Conservation (phyloP, 2,329 filamentous ascomycete genomes). For the Sporothrix curviconia region DNA sequence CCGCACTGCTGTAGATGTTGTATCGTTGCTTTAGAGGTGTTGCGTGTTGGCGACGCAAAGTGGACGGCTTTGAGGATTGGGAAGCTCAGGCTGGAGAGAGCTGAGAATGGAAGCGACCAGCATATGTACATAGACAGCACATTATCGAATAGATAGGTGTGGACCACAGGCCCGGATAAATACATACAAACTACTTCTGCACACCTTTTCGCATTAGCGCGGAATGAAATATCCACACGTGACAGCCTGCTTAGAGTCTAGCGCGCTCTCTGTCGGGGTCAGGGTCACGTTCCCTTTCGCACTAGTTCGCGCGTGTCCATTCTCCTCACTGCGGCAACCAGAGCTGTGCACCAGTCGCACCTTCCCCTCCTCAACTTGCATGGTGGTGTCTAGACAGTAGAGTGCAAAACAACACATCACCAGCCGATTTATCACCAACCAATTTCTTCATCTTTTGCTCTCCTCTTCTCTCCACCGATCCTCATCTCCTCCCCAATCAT, state of each 20-base stretch:
- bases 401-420: too few relatives aligned
- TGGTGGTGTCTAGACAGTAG: too few relatives aligned
- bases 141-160: too few relatives aligned
- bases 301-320: background rate
- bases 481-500: too few relatives aligned
- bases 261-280: too few relatives aligned
- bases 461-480: background rate
- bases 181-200: background rate
- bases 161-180: background rate
- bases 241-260: background rate
- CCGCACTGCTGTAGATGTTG: slow-evolving; percentile 7
- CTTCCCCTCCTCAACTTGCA: background rate
- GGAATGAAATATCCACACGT: background rate
- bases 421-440: background rate
- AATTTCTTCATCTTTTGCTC: background rate
- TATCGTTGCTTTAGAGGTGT: background rate
- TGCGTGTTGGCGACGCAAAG: too few relatives aligned
- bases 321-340: slow-evolving; percentile 14
- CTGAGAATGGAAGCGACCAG: background rate
- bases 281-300: too few relatives aligned
- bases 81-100: too few relatives aligned
- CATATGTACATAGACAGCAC: background rate
- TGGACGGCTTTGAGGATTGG: too few relatives aligned
- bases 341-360: background rate
- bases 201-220: background rate